A percentile compares a stretch with the other conserved stretches of the same genome.
Conservation (phyloP, 345 rosid genomes). For the Balakata baccata region DNA sequence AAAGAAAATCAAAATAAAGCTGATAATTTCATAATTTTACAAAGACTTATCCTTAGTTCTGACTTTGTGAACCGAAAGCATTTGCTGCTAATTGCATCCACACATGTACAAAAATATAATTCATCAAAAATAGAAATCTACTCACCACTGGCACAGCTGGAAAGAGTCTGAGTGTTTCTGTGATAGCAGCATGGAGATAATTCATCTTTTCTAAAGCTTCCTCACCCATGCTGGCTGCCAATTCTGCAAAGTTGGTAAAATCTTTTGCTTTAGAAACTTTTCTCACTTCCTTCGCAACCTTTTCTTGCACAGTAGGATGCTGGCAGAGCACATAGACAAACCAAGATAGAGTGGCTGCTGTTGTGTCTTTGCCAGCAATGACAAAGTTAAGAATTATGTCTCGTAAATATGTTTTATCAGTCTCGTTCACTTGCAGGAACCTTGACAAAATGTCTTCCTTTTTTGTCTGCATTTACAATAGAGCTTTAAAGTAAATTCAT, state of each 20-base stretch:
- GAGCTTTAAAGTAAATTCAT: background rate
- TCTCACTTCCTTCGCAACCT: slow-evolving; percentile 42
- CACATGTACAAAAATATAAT: background rate
- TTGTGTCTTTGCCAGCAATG: slow-evolving; percentile 69
- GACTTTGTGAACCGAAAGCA: background rate
- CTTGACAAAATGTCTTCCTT: slow-evolving; percentile 60
- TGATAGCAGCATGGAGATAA: slow-evolving; percentile 57
- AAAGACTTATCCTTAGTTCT: background rate
- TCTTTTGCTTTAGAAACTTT: slow-evolving; percentile 16
- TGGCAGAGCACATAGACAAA: slow-evolving; percentile 52
- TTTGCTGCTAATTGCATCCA: background rate
- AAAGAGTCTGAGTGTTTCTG: slow-evolving; percentile 55
- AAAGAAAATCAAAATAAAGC: background rate
- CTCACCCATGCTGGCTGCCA: slow-evolving; percentile 36
- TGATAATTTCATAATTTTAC: background rate
- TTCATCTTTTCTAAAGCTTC: slow-evolving; percentile 49
- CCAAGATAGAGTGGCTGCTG: slow-evolving; percentile 58
- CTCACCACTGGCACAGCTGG: slow-evolving; percentile 63
- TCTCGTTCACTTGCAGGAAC: slow-evolving; percentile 43
- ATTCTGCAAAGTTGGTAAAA: slow-evolving; percentile 16
- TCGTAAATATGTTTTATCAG: slow-evolving; percentile 42
- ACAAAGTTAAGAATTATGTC: slow-evolving; percentile 55
- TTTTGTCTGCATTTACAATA: slow-evolving; percentile 30
- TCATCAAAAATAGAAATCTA: background rate
- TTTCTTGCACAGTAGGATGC: slow-evolving; percentile 44